Base-by-base conservation (phyloP, 1,284 basidiomycete genomes). In the Cystobasidium sp. region DNA sequence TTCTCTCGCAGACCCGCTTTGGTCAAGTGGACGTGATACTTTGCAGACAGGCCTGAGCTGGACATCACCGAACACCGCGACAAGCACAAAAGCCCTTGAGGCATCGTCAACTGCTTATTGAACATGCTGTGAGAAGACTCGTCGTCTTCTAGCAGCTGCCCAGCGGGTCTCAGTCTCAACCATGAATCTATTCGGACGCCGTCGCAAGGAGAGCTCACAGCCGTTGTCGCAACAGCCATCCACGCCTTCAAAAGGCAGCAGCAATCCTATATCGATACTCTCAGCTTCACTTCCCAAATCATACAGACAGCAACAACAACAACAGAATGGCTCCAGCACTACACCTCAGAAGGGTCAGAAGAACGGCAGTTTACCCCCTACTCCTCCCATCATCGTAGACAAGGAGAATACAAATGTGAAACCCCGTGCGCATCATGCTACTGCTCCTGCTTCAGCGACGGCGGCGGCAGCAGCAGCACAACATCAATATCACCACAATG, bases 201-300 rank as follows among this genome's bases (percentile, higher is more conserved):
- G 69, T 41, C 56, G 59, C 41, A 64, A 71, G 24, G 61, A 53
- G 56, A 71, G 69, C 69, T 49, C 69, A 16, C 69, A 59, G 37
- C 67, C 52, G 55, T 39, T 31, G 43, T 47, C 49, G 53, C 43
- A 20, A 9, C 41, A 22, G 20, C 43, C 20, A 44, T 8, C 31
- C 16, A 37, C 39, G 47, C 52, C 55, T 16, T 20, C 31, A 24
- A 68, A 59, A 22, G 58, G 68, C 56, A 58, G 10, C 43, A 58
- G 39, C 39, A 70, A 37, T 70, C 56, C 56, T 8, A 31, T 43
- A 9, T 10, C 55, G 6, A 56, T 52, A 14, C 61, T 71, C 46
- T 52, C 59, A n/a, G 69, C 69, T 16, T 71, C 69, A 20, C 69
- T 71, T 6, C 69, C 69, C 16, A 46, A 22, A 9, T 63, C 69